phyloP scores from a whole-genome alignment of 2,329 filamentous ascomycete genomes.

The Calonectria honghensis region DNA sequence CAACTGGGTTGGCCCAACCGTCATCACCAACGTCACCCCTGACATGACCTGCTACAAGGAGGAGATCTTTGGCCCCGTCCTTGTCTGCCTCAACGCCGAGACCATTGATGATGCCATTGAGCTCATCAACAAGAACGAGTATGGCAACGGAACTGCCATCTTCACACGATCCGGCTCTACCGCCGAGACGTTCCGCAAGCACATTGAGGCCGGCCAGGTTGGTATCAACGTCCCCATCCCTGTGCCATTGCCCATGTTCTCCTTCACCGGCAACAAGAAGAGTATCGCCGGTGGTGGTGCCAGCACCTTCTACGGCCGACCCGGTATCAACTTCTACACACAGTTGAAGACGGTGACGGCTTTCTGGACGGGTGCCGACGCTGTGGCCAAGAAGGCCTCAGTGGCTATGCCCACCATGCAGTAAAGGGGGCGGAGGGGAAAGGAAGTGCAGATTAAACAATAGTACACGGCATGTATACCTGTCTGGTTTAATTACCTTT shows the following conservation, averaged over 20 bases:
- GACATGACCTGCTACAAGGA: conserved; percentile 90
- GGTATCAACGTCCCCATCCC: conserved; percentile 90
- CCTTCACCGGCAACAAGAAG: conserved; percentile 88
- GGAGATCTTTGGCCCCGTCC: conserved; percentile 90
- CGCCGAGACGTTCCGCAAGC: conserved; percentile 84
- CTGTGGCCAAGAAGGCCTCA: conserved; percentile 87
- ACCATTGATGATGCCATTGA: conserved; percentile 88
- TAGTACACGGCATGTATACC: conserved; percentile 7
- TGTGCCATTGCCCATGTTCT: conserved; percentile 82
- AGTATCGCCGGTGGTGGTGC: conserved; percentile 93
- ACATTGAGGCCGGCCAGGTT: conserved; percentile 90
- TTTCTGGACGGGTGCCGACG: conserved; percentile 91
- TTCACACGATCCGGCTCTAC: conserved; percentile 87
- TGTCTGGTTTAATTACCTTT: conserved; percentile 2
- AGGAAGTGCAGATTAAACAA: not conserved
- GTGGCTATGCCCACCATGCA: conserved; percentile 86
- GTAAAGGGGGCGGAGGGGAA: conserved; percentile 45
- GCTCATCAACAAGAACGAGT: conserved; percentile 89
- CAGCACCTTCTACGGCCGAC: conserved; percentile 96
- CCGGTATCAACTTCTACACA: conserved; percentile 95
- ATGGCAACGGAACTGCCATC: conserved; percentile 90
- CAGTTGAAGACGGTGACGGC: conserved; percentile 98
- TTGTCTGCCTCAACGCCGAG: conserved; percentile 86
- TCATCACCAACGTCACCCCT: conserved; percentile 87
- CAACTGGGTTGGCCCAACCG: conserved; percentile 89